phyloP scores from a whole-genome alignment of 306 rosid genomes.

The Cucurbita pepo region DNA sequence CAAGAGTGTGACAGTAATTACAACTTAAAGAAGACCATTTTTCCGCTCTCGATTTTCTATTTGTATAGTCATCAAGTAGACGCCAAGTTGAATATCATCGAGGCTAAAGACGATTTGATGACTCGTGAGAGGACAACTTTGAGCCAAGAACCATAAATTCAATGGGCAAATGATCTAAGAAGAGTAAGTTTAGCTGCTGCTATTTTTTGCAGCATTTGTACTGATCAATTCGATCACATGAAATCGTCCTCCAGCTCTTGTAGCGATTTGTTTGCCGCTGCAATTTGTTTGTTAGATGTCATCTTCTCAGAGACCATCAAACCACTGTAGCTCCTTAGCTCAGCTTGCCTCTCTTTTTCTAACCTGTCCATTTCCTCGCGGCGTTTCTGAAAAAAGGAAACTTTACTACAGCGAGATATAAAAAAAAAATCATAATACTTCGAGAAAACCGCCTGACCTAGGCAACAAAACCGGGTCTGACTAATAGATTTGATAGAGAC shows the following conservation, averaged over 20 bases:
- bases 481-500: background rate
- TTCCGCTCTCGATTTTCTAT: background rate
- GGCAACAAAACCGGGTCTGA: background rate
- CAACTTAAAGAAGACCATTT: background rate
- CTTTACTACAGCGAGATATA: background rate
- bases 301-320: conserved; percentile 86
- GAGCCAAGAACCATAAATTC: background rate
- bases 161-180: background rate
- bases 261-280: conserved; percentile 63
- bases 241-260: conserved; percentile 95
- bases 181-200: background rate
- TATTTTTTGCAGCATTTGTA: background rate
- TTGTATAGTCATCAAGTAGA: background rate
- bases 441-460: background rate
- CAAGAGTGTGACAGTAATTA: conserved; percentile 3
- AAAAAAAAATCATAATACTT: background rate
- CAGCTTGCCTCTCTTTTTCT: conserved; percentile 79
- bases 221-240: conserved; percentile 35
- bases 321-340: conserved; percentile 85
- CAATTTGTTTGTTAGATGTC: conserved; percentile 85
- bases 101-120: background rate
- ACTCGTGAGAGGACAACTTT: background rate
- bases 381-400: conserved; percentile 44
- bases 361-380: conserved; percentile 82
- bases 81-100: background rate